These are phyloP conservation scores for Panaeolus papilionaceus DNA, from an alignment of 768 basidiomycete species.

Conservation along the genomic window DNA sequence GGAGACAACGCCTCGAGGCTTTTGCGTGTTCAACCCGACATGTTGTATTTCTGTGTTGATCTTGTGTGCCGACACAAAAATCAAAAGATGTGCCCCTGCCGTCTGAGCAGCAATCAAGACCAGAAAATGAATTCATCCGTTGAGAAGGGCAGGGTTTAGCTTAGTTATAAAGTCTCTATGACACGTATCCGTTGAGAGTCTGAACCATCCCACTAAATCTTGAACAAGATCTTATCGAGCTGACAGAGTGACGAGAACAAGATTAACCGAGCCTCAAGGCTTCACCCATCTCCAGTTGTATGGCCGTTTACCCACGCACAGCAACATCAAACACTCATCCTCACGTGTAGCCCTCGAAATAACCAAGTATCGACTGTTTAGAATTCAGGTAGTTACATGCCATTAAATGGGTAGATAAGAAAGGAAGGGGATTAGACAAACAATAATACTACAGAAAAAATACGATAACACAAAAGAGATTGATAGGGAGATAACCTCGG, in stretches of 20 bases:
- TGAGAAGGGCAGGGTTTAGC: neutral
- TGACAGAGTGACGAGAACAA: neutral
- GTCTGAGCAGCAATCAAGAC: neutral
- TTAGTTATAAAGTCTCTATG: neutral
- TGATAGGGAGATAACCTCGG: too few species aligned
- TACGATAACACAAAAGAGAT: too few species aligned
- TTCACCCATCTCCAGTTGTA: neutral
- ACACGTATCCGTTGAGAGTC: neutral
- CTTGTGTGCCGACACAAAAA: neutral
- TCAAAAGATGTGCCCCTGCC: neutral
- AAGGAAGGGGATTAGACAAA: neutral
- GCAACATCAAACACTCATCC: neutral
- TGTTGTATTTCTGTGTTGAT: constrained; percentile 17
- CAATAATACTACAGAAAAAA: neutral
- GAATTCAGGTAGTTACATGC: neutral
- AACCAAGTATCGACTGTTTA: neutral
- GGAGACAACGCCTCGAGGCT: constrained; percentile 27
- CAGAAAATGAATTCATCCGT: neutral
- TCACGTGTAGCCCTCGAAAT: too few species aligned
- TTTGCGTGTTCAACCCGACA: constrained; percentile 27
- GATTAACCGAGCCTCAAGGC: constrained; percentile 14
- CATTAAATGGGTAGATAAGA: neutral
- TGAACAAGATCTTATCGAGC: constrained; percentile 4
- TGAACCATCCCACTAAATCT: neutral
- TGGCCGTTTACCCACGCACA: neutral